Percentiles rank a stretch among this genome's conserved stretches.
These are phyloP conservation scores for Kodamaea ohmeri DNA, from an alignment of 1,139 yeast genomes.

Conservation along the genomic window DNA sequence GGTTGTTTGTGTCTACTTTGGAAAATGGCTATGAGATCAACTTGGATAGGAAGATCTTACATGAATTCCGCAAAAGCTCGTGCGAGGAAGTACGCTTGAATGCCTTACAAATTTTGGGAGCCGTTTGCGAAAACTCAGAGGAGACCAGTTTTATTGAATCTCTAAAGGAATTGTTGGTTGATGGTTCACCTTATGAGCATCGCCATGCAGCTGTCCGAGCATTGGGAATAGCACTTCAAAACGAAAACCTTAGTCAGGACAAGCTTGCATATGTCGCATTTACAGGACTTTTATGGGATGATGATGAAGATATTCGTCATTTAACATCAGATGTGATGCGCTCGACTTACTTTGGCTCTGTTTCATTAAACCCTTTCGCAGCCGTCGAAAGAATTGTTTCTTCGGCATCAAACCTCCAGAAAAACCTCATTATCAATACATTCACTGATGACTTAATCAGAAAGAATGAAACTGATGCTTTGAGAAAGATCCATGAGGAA, in stretches of 20 bases:
- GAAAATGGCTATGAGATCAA: slow-evolving; percentile 2
- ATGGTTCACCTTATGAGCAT: slow-evolving; percentile 42
- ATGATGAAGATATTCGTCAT: slow-evolving; percentile 51
- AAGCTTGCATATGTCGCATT: slow-evolving; percentile 9
- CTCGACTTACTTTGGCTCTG: not conserved
- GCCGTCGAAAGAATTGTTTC: not conserved
- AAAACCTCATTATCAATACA: not conserved
- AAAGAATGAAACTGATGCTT: not conserved
- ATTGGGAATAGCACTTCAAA: slow-evolving; percentile 24
- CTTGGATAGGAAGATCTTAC: not conserved
- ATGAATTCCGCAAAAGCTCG: not conserved
- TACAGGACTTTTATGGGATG: slow-evolving; percentile 49
- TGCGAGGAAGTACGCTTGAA: slow-evolving; percentile 12
- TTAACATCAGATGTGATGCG: slow-evolving; percentile 35
- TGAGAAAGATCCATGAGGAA: not conserved
- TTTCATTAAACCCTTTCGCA: slow-evolving; percentile 13
- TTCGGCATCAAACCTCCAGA: not conserved
- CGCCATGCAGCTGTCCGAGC: slow-evolving; percentile 50
- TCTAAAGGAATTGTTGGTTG: slow-evolving; percentile 28
- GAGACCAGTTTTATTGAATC: slow-evolving; percentile 7
- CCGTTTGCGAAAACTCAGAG: slow-evolving; percentile 5
- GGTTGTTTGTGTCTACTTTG: slow-evolving; percentile 26
- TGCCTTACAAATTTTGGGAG: slow-evolving; percentile 15
- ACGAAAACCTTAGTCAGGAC: not conserved
- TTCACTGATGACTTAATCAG: slow-evolving; percentile 7